Conservation (phyloP, 2,329 filamentous ascomycete genomes). For the Fonsecaea nubica region DNA sequence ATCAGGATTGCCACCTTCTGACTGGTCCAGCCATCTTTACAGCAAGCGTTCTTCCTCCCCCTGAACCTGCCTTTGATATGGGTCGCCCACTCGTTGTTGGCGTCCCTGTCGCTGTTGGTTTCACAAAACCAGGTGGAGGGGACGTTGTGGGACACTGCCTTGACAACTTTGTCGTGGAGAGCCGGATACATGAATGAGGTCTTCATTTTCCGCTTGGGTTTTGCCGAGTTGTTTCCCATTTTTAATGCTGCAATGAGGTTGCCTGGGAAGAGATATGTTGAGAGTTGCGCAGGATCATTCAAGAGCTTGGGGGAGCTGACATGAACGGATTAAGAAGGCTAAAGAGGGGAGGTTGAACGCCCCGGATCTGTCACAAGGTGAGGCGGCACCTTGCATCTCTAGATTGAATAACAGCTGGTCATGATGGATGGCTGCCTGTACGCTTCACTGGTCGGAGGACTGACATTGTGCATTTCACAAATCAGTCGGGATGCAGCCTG, state of each 20-base stretch:
- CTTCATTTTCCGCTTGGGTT: conserved; percentile 21
- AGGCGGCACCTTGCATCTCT: not conserved
- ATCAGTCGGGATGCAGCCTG: not conserved
- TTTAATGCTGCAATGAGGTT: conserved; percentile 8
- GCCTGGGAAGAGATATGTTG: not conserved
- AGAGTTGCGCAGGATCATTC: not conserved
- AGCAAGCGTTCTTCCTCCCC: conserved; percentile 47
- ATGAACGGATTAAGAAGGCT: no score
- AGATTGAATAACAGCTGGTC: not conserved
- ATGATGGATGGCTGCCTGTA: not conserved
- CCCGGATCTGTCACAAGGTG: not conserved
- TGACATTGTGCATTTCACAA: not conserved
- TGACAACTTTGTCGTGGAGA: conserved; percentile 26
- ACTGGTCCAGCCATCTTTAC: conserved; percentile 48
- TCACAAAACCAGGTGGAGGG: conserved; percentile 46
- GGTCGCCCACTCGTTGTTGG: conserved; percentile 47
- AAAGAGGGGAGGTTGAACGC: not conserved
- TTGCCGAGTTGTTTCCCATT: conserved; percentile 27
- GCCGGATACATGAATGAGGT: conserved; percentile 30
- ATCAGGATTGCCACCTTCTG: conserved; percentile 53
- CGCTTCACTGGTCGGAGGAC: not conserved
- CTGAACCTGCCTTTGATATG: conserved; percentile 53
- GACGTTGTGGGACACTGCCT: conserved; percentile 36
- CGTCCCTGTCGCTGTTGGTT: conserved; percentile 41
- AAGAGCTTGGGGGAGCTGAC: no score